Base-by-base conservation (phyloP, 2,329 filamentous ascomycete genomes). In the Sporothrix variecibatus region DNA sequence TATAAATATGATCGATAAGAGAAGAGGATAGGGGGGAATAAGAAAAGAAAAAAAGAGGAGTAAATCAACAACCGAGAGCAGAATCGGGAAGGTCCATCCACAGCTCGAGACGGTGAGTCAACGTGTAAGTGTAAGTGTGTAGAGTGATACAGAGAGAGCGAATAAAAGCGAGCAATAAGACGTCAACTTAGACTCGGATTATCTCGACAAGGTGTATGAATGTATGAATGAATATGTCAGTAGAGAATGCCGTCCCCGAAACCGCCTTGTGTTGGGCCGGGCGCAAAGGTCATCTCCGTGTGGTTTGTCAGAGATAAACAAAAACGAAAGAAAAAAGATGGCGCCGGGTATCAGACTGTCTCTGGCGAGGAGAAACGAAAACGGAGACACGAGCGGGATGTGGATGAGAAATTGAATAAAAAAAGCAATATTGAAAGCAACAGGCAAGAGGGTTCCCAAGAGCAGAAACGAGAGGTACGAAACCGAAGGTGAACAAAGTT, bases 261-360 rank as follows among this genome's bases (percentile, higher is more conserved):
- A 51, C 34, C 40, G 43, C 40, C 15, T 56, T 56, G 43, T 8
- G 40, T 49, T 56, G 23, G 56, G 26, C 58, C 38, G 53, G 53
- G 56, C 56, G n/a, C 43, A 72, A 20, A 23, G n/a, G 23, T 43
- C 38, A 64, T 72, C 70, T 62, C 70, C 56, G 70, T 51, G 26
- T 49, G 70, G 56, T 43, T 46, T 72, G 34, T 58, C 51, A 20
- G 17, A 51, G 60, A 31, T n/a, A 31, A 65, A 20, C 1, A 31
- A 62, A 72, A 71, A 17, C 8, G 51, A 58, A 58, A 20, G 20
- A 46, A 23, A 28, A 8, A 60, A 20, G 28, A 34, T 31, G 28
- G 56, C 56, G 28, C 56, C 56, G 56, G 56, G 56, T 60, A 20
- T 60, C 12, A 31, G 28, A 34, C 31, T 3, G 15, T 20, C 56